phyloP scores from a whole-genome alignment of 345 rosid species.

The Bretschneidera sinensis region DNA sequence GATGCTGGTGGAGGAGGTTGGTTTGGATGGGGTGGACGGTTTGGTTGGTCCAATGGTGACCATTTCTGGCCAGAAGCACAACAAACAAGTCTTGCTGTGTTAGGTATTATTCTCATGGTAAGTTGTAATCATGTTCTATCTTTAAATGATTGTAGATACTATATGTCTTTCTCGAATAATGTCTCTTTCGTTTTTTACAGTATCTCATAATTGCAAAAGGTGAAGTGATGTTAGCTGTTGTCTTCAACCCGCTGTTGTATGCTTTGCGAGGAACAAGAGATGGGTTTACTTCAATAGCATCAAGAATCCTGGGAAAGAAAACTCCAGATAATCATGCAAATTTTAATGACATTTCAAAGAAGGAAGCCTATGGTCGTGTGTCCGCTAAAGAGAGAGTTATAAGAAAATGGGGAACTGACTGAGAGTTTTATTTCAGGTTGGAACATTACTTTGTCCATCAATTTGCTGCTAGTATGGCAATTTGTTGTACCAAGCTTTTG shows the following conservation, averaged over 20 bases:
- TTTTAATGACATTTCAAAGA: constrained; percentile 25
- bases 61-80: constrained; percentile 76
- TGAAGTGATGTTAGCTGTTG: constrained; percentile 56
- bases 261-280: constrained; percentile 68
- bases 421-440: constrained; percentile 21
- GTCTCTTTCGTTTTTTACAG: constrained; percentile 34
- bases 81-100: constrained; percentile 54
- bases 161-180: neutral
- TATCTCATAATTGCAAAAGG: constrained; percentile 73
- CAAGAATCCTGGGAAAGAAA: constrained; percentile 38
- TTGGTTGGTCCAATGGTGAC: constrained; percentile 73
- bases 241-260: constrained; percentile 68
- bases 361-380: constrained; percentile 27
- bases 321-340: constrained; percentile 19
- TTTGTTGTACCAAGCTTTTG: neutral
- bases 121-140: constrained; percentile 14
- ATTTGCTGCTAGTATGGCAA: neutral
- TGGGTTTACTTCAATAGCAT: constrained; percentile 41
- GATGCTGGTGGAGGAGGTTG: constrained; percentile 69
- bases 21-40: constrained; percentile 78
- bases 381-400: constrained; percentile 78
- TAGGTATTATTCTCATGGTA: constrained; percentile 67
- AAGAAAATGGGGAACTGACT: constrained; percentile 80
- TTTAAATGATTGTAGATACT: neutral
- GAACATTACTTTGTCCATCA: neutral